These are phyloP conservation scores for Cladorrhinum sp. DNA, from an alignment of 2,329 filamentous ascomycete genomes.

Conservation along the genomic window DNA sequence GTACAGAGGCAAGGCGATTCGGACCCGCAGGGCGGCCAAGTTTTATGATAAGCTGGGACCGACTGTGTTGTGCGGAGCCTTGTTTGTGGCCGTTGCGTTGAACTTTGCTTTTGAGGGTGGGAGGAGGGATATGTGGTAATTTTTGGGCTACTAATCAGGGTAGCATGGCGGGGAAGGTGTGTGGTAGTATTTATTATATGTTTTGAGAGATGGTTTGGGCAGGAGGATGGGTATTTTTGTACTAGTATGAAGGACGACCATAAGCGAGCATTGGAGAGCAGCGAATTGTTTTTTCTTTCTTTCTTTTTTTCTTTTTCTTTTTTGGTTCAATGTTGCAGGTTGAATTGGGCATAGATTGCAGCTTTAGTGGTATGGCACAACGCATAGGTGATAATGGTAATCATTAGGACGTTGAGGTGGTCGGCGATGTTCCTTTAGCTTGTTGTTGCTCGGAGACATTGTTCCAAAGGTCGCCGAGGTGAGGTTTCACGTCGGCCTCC, in stretches of 20 bases:
- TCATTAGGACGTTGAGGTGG: neutral
- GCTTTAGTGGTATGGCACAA: neutral
- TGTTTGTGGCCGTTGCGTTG: conserved; percentile 70
- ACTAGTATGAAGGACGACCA: neutral
- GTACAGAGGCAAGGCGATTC: conserved; percentile 83
- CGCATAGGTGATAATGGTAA: neutral
- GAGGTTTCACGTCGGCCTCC: conserved; percentile 7
- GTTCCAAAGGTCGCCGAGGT: neutral
- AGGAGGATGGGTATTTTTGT: neutral
- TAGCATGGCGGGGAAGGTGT: neutral
- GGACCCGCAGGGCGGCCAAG: conserved; percentile 75
- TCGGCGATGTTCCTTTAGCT: neutral
- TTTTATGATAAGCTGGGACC: conserved; percentile 93
- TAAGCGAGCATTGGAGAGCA: conserved; percentile 6
- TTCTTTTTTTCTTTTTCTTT: neutral
- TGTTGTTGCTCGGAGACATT: neutral
- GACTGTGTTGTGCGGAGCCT: conserved; percentile 66
- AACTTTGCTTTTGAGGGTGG: conserved; percentile 80
- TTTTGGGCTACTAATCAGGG: neutral
- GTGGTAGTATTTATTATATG: no score
- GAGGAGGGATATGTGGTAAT: conserved; percentile 53
- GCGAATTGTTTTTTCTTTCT: neutral
- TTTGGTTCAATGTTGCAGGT: neutral
- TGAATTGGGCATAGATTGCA: conserved; percentile 3
- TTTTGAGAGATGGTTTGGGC: no score